These are phyloP conservation scores for Aspergillus candidus DNA, from an alignment of 2,329 filamentous ascomycete species.

Conservation along the genomic window DNA sequence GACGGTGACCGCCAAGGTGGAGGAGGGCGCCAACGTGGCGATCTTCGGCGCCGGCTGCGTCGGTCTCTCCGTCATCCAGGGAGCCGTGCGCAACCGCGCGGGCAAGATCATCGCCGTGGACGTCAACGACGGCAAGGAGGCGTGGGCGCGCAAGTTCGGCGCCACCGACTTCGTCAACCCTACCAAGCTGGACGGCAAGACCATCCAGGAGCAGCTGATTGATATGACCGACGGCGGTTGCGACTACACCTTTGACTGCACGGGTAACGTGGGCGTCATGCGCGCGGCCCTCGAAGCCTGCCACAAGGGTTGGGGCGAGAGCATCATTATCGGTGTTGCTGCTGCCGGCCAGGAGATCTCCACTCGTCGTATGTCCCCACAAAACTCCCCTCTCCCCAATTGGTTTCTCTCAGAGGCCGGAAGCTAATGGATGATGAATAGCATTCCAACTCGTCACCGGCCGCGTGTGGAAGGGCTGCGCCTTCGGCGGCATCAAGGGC, in stretches of 20 bases:
- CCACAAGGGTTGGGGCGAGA: constrained; percentile 99
- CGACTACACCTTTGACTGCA: constrained; percentile 99
- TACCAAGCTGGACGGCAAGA: constrained; percentile 65
- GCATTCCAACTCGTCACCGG: constrained; percentile 98
- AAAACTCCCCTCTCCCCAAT: too few species aligned
- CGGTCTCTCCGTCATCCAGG: constrained; percentile 90
- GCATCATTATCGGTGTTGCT: constrained; percentile 95
- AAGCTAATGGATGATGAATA: constrained; percentile 32
- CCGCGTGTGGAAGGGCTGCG: constrained; percentile 95
- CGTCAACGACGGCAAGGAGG: constrained; percentile 84
- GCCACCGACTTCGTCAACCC: constrained; percentile 97
- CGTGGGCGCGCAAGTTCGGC: constrained; percentile 89
- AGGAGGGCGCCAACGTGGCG: constrained; percentile 82
- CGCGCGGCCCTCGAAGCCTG: constrained; percentile 90
- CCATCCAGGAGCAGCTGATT: constrained; percentile 83
- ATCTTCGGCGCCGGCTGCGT: constrained; percentile 96
- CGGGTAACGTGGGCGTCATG: constrained; percentile 95
- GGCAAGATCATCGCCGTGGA: constrained; percentile 59
- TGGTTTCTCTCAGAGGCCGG: too few species aligned
- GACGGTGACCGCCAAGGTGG: constrained; percentile 84
- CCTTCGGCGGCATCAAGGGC: constrained; percentile 97
- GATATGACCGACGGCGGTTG: constrained; percentile 98
- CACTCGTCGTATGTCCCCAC: constrained; percentile 86
- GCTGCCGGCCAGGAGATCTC: constrained; percentile 93
- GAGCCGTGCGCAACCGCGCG: constrained; percentile 77